These are phyloP conservation scores for Mikania micrantha DNA, from an alignment of 129 eudicot species.

Conservation along the genomic window DNA sequence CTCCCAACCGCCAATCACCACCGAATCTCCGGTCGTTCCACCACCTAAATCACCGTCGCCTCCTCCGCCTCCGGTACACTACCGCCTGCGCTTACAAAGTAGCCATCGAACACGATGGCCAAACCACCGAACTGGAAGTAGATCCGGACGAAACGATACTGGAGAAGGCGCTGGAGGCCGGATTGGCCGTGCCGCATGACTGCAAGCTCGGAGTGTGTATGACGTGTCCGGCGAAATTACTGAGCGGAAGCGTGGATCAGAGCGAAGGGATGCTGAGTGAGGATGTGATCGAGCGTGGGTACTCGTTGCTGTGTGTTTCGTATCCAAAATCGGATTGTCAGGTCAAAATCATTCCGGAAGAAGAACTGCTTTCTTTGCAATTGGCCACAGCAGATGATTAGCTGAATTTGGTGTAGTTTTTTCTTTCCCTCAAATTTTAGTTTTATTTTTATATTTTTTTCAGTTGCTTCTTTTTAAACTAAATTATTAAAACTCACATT, in stretches of 20 bases:
- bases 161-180: conserved; percentile 61
- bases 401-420: neutral
- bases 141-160: conserved; percentile 79
- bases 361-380: conserved; percentile 82
- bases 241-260: conserved; percentile 72
- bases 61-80: conserved; percentile 4
- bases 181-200: conserved; percentile 60
- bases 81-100: conserved; percentile 52
- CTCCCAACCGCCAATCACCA: conserved; percentile 22
- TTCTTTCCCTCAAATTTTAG: too few species aligned
- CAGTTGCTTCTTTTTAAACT: too few species aligned
- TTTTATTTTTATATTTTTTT: too few species aligned
- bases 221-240: conserved; percentile 81
- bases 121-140: conserved; percentile 62
- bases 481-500: too few species aligned
- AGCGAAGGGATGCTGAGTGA: conserved; percentile 95
- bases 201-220: conserved; percentile 95
- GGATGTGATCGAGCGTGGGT: conserved; percentile 78
- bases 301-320: conserved; percentile 65
- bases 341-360: conserved; percentile 71
- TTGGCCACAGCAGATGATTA: conserved; percentile 91
- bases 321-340: conserved; percentile 87
- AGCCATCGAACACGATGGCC: conserved; percentile 52
- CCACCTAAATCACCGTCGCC: conserved; percentile 12
- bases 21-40: conserved; percentile 21